Percentiles rank a stretch among this genome's conserved stretches.
Evolutionary conservation across 257 asterid genomes (phyloP).

Genomic region (Solanum appendiculatum): DNA sequence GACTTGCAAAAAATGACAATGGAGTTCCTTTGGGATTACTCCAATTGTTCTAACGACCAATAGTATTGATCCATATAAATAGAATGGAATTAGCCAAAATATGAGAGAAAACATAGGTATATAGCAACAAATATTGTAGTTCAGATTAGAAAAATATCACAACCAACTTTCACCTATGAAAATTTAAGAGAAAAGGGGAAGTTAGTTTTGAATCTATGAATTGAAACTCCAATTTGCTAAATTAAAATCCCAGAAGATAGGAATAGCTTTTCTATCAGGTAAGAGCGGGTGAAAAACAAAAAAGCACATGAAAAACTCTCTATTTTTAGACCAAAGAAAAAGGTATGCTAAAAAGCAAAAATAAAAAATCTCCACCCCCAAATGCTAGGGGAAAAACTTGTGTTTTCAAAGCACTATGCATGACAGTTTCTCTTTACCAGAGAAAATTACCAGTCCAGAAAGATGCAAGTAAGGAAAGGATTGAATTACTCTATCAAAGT

Average conservation of each 20-base stretch:
- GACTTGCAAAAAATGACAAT: neutral
- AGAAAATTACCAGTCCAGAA: neutral
- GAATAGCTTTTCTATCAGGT: neutral
- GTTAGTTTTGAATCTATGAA: neutral
- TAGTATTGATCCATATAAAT: too few species aligned
- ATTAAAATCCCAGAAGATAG: neutral
- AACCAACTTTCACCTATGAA: too few species aligned
- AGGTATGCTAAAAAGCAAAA: neutral
- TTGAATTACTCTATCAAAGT: neutral
- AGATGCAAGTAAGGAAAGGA: neutral
- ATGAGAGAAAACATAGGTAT: too few species aligned
- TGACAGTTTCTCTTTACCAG: neutral
- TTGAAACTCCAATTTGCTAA: neutral
- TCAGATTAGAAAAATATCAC: neutral
- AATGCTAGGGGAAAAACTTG: neutral
- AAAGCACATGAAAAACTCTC: neutral
- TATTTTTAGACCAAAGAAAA: neutral
- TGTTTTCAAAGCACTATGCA: neutral
- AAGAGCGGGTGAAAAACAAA: too few species aligned
- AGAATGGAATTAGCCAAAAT: too few species aligned
- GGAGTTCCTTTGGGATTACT: neutral
- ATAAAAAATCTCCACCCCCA: neutral
- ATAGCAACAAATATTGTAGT: too few species aligned
- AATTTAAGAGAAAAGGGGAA: too few species aligned
- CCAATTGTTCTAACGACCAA: neutral